These are phyloP conservation scores for Aspergillus sp. DNA, from an alignment of 2,329 filamentous ascomycete species.

Conservation along the genomic window DNA sequence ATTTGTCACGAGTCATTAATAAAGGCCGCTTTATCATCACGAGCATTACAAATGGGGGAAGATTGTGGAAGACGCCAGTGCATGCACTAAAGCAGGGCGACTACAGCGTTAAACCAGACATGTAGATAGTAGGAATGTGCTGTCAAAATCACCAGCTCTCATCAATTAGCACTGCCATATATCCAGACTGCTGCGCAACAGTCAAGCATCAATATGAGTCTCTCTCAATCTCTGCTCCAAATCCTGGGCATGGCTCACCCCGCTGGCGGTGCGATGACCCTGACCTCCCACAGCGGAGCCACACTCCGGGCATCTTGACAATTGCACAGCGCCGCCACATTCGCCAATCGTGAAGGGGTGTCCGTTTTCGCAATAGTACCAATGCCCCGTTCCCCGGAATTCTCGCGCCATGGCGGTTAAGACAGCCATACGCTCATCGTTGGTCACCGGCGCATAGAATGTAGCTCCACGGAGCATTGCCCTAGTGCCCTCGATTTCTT, in stretches of 20 bases:
- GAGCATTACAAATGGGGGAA: no score
- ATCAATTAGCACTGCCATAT: no score
- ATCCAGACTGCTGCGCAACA: no score
- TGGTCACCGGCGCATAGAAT: constrained; percentile 43
- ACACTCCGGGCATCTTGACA: constrained; percentile 55
- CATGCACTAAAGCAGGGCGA: no score
- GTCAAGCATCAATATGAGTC: no score
- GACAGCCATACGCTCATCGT: constrained; percentile 44
- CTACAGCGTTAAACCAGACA: no score
- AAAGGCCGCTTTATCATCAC: no score
- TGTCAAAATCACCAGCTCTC: no score
- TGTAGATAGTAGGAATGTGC: no score
- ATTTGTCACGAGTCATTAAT: no score
- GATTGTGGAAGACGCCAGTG: no score
- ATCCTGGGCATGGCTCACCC: constrained; percentile 51
- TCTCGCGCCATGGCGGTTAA: constrained; percentile 44
- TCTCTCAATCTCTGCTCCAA: no score
- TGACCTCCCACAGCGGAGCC: constrained; percentile 47
- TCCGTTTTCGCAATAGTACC: constrained; percentile 33
- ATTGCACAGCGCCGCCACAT: constrained; percentile 57
- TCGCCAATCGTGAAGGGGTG: constrained; percentile 53
- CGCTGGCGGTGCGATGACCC: constrained; percentile 41
- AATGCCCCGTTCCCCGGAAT: constrained; percentile 44
- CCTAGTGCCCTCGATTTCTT: constrained; percentile 40
- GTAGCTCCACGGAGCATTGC: constrained; percentile 38